Conservation (phyloP, 202 grass and related monocot species). For the Elaeis oleifera region DNA sequence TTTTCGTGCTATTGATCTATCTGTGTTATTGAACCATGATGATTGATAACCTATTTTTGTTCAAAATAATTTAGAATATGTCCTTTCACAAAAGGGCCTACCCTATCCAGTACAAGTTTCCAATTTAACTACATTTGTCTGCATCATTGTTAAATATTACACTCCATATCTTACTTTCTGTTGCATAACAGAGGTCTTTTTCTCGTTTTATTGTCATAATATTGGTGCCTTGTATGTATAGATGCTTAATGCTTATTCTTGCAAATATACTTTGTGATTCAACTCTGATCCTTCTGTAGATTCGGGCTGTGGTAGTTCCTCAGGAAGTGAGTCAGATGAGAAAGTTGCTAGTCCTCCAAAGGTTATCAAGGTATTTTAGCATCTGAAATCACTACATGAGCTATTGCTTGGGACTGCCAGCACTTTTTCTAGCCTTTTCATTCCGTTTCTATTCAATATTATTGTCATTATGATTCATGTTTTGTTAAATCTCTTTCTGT, state of each 20-base stretch:
- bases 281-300: slow-evolving; percentile 29
- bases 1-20: too few relatives aligned
- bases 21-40: too few relatives aligned
- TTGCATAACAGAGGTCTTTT: too few relatives aligned
- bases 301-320: slow-evolving; percentile 91
- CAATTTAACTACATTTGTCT: too few relatives aligned
- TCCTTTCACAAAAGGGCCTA: too few relatives aligned
- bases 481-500: slow-evolving; percentile 18
- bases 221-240: background rate
- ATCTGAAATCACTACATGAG: slow-evolving; percentile 8
- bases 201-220: too few relatives aligned
- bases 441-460: slow-evolving; percentile 8
- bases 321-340: slow-evolving; percentile 58
- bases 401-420: background rate
- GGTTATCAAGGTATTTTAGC: slow-evolving; percentile 50
- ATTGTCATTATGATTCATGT: background rate
- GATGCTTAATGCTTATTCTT: background rate
- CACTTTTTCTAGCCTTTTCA: background rate
- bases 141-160: too few relatives aligned
- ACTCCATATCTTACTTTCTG: too few relatives aligned
- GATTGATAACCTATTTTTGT: too few relatives aligned
- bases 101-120: too few relatives aligned
- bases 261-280: slow-evolving; percentile 10
- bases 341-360: slow-evolving; percentile 43
- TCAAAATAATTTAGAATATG: too few relatives aligned